phyloP scores from a whole-genome alignment of 2,329 filamentous ascomycete genomes.

The Fusarium vanettenii region DNA sequence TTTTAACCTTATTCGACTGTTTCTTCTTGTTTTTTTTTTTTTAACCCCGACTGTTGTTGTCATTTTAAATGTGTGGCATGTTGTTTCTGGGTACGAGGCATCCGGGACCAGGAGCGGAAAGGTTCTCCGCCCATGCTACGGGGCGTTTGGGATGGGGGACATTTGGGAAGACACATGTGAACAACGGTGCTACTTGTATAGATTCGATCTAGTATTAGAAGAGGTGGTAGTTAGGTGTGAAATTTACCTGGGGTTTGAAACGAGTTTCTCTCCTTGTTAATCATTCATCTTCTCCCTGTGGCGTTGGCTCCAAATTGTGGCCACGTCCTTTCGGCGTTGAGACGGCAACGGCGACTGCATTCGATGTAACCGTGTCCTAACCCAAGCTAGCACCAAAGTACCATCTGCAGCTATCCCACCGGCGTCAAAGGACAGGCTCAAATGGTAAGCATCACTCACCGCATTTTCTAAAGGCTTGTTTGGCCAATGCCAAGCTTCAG shows the following conservation, averaged over 20 bases:
- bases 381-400: background rate
- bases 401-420: background rate
- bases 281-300: background rate
- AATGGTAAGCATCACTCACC: background rate
- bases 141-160: conserved; percentile 43
- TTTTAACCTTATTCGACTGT: conserved; percentile 29
- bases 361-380: background rate
- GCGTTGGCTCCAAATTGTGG: background rate
- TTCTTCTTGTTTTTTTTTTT: background rate
- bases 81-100: conserved; percentile 45
- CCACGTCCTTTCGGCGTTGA: background rate
- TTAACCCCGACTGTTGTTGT: background rate
- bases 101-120: conserved; percentile 41
- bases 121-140: conserved; percentile 45
- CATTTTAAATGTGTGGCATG: conserved; percentile 42
- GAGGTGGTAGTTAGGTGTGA: conserved; percentile 43
- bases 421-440: background rate
- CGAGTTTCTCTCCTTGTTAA: background rate
- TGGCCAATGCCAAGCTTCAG: background rate
- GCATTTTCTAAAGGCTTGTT: background rate
- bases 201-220: conserved; percentile 46
- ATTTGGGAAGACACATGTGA: conserved; percentile 46
- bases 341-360: background rate
- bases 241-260: conserved; percentile 42
- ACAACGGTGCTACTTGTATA: conserved; percentile 45